Percentiles rank a stretch among this genome's conserved stretches.
phyloP scores from a whole-genome alignment of 805 yeast genomes.

The Grigorovia transvaalensis region DNA sequence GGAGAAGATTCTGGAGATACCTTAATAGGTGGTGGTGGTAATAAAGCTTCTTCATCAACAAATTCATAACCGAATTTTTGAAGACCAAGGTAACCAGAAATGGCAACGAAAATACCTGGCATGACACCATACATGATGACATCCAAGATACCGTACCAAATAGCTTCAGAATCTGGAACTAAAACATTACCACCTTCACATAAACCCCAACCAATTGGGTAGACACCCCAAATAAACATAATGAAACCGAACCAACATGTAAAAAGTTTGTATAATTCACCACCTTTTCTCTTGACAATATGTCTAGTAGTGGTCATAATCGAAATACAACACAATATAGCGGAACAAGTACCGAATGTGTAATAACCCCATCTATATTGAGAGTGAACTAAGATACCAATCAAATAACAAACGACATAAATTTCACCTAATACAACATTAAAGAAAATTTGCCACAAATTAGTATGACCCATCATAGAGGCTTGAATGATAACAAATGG shows the following conservation, averaged over 20 bases:
- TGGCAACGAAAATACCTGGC: slow-evolving; percentile 18
- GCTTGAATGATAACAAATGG: slow-evolving; percentile 37
- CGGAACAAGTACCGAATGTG: slow-evolving; percentile 29
- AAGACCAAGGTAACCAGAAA: slow-evolving; percentile 16
- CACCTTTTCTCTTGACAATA: slow-evolving; percentile 13
- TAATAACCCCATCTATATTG: slow-evolving; percentile 45
- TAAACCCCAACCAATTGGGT: slow-evolving; percentile 20
- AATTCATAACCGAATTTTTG: slow-evolving; percentile 15
- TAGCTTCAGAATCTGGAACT: slow-evolving; percentile 48
- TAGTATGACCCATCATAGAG: slow-evolving; percentile 19
- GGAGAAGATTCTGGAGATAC: slow-evolving; percentile 8
- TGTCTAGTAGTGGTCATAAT: slow-evolving; percentile 22
- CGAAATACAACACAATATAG: slow-evolving; percentile 12
- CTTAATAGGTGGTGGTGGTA: slow-evolving; percentile 4
- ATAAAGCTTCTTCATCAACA: slow-evolving; percentile 4
- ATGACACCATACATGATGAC: slow-evolving; percentile 32
- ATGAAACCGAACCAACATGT: slow-evolving; percentile 12
- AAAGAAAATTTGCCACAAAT: slow-evolving; percentile 19
- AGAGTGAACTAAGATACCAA: slow-evolving; percentile 35
- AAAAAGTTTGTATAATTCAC: slow-evolving; percentile 18
- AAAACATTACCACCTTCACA: slow-evolving; percentile 56
- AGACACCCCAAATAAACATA: slow-evolving; percentile 34
- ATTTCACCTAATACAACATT: slow-evolving; percentile 31
- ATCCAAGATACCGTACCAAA: slow-evolving; percentile 51
- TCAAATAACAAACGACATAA: slow-evolving; percentile 35